Percentiles rank a stretch among this genome's conserved stretches.
These are phyloP conservation scores for Phycomyces nitens DNA, from an alignment of 192 early-diverging fungal genomes.

Conservation along the genomic window DNA sequence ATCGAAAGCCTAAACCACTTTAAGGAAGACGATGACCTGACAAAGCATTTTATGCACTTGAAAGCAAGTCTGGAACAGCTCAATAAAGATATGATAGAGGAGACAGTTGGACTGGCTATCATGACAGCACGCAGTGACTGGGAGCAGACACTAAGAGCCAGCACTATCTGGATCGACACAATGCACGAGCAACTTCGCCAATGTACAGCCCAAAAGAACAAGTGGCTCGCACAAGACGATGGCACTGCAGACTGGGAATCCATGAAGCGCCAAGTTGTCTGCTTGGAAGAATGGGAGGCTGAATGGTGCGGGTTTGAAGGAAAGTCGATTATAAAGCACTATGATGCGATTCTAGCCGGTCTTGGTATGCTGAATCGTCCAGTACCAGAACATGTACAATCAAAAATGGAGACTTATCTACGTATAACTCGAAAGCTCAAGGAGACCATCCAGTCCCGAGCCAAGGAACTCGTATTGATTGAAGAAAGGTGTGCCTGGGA, in stretches of 20 bases:
- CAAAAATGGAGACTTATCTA: not conserved
- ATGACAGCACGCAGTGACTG: constrained; percentile 1
- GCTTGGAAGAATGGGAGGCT: not conserved
- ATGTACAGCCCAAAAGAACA: constrained; percentile 8
- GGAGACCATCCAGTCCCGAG: constrained; percentile 1
- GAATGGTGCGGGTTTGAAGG: not conserved
- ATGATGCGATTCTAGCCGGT: not conserved
- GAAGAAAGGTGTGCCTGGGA: constrained; percentile 9
- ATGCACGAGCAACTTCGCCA: constrained; percentile 6
- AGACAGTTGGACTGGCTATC: constrained; percentile 2
- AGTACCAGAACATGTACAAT: constrained; percentile 5
- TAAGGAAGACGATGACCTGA: not conserved
- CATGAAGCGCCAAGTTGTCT: not conserved
- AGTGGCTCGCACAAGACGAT: constrained; percentile 21
- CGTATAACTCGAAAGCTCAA: constrained; percentile 8
- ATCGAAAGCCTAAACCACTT: not conserved
- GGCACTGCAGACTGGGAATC: not conserved
- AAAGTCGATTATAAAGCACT: not conserved
- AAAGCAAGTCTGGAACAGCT: not conserved
- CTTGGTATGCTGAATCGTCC: not conserved
- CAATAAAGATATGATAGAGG: not conserved
- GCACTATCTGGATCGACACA: not conserved
- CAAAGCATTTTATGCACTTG: not conserved
- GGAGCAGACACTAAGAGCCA: constrained; percentile 3
- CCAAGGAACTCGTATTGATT: constrained; percentile 5